Evolutionary conservation across 345 rosid genomes (phyloP), one percentile per base, ranked within the genome.

Genomic region (Eucalyptus cloeziana): DNA sequence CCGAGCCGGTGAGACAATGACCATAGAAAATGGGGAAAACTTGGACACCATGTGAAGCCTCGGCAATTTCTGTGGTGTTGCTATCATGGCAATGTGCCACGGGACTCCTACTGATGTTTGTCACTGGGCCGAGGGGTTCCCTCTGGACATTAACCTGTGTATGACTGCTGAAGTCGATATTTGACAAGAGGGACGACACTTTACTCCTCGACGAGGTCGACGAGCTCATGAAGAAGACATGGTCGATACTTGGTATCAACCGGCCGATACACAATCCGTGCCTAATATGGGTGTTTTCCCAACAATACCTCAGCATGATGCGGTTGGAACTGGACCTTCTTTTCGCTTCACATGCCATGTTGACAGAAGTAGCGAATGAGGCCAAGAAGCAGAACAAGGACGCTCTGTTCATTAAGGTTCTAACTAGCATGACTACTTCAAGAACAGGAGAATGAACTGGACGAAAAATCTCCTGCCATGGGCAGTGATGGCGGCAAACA

Each of bases 51-150:
- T 95, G 96, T 89, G 94, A 91, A 88, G 95, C 83, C 92, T 95
- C 10, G 90, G 94, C 92, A 94, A 96, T 88, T 51, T 89, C 92
- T 10, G 94, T 96, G 5, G 96, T 96, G 50, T 92, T 98, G 56
- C 87, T 95, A 83, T 91, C 98, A 3, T 96, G 99, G 96, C 90
- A 99, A 49, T 91, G 96, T 86, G 58, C 92, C 87, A 1, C 5
- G 94, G 96, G 51, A 89, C 92, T 40, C 93, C 96, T 1, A 88
- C 95, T 8, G 96, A 96, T 88, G 93, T 94, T 31, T 96, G 99
- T 54, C 98, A 96, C 44, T 95, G 99, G 99, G 98, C 98, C 4
- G 98, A 97, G 47, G 99, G 99, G 4, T 97, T 90, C 89, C 99
- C 99, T 33, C 94, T 97, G 88, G 96, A 95, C 86, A 89, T 97